Evolutionary conservation across 345 rosid genomes (phyloP).

Genomic region (Camelina sativa): DNA sequence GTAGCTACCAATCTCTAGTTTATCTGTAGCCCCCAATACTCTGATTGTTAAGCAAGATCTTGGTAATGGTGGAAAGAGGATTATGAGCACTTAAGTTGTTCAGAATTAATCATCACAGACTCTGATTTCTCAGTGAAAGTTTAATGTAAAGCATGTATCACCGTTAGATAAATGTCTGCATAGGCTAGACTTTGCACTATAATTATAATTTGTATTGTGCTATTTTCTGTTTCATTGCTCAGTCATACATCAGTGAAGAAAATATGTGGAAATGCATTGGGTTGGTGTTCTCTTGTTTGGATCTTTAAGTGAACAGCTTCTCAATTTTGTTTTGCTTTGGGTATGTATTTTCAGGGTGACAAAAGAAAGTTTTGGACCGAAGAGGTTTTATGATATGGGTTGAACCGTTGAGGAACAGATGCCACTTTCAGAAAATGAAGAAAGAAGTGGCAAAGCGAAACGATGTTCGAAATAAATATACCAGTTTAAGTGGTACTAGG

Average conservation of each 20-base stretch:
- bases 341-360: conserved; percentile 29
- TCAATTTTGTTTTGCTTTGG: conserved; percentile 14
- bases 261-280: background rate
- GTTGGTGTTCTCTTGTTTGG: conserved; percentile 3
- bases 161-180: conserved; percentile 1
- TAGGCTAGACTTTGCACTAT: background rate
- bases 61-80: background rate
- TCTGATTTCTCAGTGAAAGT: background rate
- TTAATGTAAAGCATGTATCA: background rate
- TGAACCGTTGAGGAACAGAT: conserved; percentile 14
- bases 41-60: conserved; percentile 1
- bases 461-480: conserved; percentile 13
- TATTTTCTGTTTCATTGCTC: background rate
- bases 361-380: conserved; percentile 12
- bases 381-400: conserved; percentile 24
- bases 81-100: background rate
- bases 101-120: background rate
- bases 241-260: background rate
- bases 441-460: conserved; percentile 8
- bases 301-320: conserved; percentile 5
- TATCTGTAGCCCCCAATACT: background rate
- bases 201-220: background rate
- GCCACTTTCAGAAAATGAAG: background rate
- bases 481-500: conserved; percentile 28
- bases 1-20: background rate